Percentiles rank a stretch among this genome's conserved stretches.
Evolutionary conservation across 176 grass and related monocot genomes (phyloP).

Genomic region (Puya raimondii): DNA sequence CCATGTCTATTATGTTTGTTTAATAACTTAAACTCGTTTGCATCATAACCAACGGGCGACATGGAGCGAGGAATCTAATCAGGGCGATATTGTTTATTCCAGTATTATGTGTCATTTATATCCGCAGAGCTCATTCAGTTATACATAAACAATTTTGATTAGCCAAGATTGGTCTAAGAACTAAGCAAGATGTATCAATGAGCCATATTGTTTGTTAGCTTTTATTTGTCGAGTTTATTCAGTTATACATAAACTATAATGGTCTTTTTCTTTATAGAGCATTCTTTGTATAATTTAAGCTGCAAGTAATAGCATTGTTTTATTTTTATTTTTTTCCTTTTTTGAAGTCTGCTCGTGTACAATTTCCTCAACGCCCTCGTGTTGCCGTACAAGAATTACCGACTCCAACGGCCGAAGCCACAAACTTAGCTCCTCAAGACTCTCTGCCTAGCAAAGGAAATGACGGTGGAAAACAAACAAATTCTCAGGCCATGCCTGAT

Average conservation of each 20-base stretch:
- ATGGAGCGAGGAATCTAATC: no score
- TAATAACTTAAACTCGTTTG: no score
- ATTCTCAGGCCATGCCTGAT: slow-evolving; percentile 37
- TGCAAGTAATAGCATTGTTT: not conserved
- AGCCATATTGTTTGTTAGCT: not conserved
- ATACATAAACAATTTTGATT: no score
- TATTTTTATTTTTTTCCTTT: slow-evolving; percentile 11
- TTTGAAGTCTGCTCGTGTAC: slow-evolving; percentile 57
- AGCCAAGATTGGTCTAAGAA: no score
- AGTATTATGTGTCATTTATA: no score
- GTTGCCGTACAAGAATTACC: slow-evolving; percentile 43
- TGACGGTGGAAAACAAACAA: slow-evolving; percentile 38
- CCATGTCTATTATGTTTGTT: no score
- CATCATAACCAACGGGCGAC: no score
- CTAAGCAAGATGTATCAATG: not conserved
- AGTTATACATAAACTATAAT: not conserved
- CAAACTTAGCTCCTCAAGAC: slow-evolving; percentile 24
- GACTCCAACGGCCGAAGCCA: slow-evolving; percentile 27
- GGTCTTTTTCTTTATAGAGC: not conserved
- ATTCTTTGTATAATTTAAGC: slow-evolving; percentile 24
- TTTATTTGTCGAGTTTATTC: not conserved
- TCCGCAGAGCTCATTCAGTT: no score
- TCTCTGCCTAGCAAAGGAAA: slow-evolving; percentile 28
- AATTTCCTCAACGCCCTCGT: slow-evolving; percentile 52
- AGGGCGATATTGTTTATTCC: no score